Evolutionary conservation across 2,329 filamentous ascomycete genomes (phyloP).

Genomic region (Pseudogymnoascus sp.): DNA sequence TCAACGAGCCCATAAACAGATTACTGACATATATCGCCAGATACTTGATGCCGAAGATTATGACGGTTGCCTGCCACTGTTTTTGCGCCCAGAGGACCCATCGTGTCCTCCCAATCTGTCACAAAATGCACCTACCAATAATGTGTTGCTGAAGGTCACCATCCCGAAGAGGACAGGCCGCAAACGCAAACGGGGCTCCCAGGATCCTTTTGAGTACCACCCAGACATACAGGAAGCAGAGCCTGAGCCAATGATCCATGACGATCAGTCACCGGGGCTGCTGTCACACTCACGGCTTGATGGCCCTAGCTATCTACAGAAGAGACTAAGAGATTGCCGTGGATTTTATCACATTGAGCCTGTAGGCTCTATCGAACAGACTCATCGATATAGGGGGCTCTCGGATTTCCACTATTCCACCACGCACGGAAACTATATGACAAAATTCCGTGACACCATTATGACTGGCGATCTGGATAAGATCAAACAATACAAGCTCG

Average conservation of each 20-base stretch:
- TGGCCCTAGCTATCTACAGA: constrained; percentile 46
- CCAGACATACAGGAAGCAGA: neutral
- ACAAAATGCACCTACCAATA: constrained; percentile 65
- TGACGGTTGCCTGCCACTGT: constrained; percentile 53
- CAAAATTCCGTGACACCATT: constrained; percentile 60
- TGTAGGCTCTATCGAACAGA: constrained; percentile 65
- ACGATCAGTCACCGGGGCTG: constrained; percentile 23
- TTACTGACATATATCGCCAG: constrained; percentile 23
- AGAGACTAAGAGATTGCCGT: constrained; percentile 61
- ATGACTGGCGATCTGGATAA: constrained; percentile 56
- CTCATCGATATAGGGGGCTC: constrained; percentile 76
- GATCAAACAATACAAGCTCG: constrained; percentile 58
- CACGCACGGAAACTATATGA: constrained; percentile 58
- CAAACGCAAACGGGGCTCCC: constrained; percentile 71
- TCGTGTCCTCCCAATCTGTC: constrained; percentile 72
- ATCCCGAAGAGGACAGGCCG: constrained; percentile 81
- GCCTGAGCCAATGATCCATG: neutral
- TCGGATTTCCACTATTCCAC: constrained; percentile 82
- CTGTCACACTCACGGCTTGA: constrained; percentile 41
- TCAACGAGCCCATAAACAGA: neutral
- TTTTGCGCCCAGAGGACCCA: constrained; percentile 70
- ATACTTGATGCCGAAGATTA: constrained; percentile 36
- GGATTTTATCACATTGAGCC: constrained; percentile 58
- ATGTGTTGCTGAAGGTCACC: constrained; percentile 77
- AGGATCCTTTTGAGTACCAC: constrained; percentile 47